Evolutionary conservation across 805 yeast species (phyloP).

Genomic region (Wickerhamomyces chambardii): DNA sequence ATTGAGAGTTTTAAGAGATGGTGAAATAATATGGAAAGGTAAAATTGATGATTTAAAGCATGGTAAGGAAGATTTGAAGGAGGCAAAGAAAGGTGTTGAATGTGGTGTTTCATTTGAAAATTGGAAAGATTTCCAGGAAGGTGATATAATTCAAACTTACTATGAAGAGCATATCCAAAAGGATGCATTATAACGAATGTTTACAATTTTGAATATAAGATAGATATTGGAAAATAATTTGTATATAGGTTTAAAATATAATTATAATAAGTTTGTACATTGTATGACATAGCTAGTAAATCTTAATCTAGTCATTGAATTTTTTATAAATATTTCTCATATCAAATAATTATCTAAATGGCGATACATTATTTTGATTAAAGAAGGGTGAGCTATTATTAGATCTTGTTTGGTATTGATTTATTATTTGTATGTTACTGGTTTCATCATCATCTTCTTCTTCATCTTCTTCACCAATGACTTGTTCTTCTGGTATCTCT

Average conservation of each 20-base stretch:
- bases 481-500: too few relatives aligned
- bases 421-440: neutral
- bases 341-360: constrained; percentile 1
- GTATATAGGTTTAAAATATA: too few relatives aligned
- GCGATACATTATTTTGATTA: constrained; percentile 4
- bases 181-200: neutral
- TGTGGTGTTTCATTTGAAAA: constrained; percentile 74
- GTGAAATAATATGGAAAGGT: constrained; percentile 45
- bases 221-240: too few relatives aligned
- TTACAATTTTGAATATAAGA: too few relatives aligned
- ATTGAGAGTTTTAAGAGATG: constrained; percentile 48
- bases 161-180: constrained; percentile 58
- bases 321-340: too few relatives aligned
- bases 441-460: neutral
- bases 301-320: too few relatives aligned
- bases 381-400: constrained; percentile 10
- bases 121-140: constrained; percentile 64
- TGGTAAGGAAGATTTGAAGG: constrained; percentile 68
- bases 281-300: too few relatives aligned
- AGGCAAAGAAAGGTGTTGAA: constrained; percentile 78
- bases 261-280: too few relatives aligned
- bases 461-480: neutral
- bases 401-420: constrained; percentile 8
- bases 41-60: constrained; percentile 66
- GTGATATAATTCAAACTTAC: constrained; percentile 66